Evolutionary conservation across 106 monocot species (phyloP), one percentile per base, ranked within the genome.

Genomic region (Acorus calamus): DNA sequence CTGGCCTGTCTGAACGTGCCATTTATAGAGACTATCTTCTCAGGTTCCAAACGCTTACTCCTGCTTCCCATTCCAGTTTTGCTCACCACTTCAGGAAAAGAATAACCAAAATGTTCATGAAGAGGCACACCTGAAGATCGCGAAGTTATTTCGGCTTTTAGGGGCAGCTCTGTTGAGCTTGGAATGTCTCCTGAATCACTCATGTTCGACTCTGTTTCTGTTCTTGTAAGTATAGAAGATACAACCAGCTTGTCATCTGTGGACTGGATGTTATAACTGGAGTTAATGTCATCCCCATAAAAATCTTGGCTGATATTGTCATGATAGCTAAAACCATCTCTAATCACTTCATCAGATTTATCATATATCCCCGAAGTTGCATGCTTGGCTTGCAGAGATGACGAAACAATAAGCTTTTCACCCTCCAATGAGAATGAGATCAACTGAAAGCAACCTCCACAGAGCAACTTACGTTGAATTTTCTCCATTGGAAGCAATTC

Each of bases 11-110:
- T 87, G 14, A 79, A 85, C 56, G 61, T 87, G 2, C 68, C 80
- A 71, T 79, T 74, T 11, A 62, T 52, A 10, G 75, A 78, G 11
- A 73, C 53, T 53, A 74, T 67, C 54, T 73, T 87, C 66, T 96
- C 96, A 68, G 87, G 87, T 12, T 85, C 96, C 50, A 79, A 85
- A 6, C 81, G 81, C 44, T 75, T 76, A 69, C 98, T 99, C 53
- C 76, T 83, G 56, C 81, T 88, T 73, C 83, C 85, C 49, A 77
- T 81, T 77, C 76, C 88, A 55, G 82, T 52, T 14, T 61, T 77
- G 64, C 75, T 73, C 47, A n/a, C 73, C 42, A 63, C 67, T 61
- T 78, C 75, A 75, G 79, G 78, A 14, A 74, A 61, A 13, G 65
- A 68, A 58, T 83, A 77, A 7, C 73, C 81, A 75, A 92, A 83